Evolutionary conservation across 495 filamentous ascomycete genomes (phyloP).

Genomic region (Neurospora tetraspora): DNA sequence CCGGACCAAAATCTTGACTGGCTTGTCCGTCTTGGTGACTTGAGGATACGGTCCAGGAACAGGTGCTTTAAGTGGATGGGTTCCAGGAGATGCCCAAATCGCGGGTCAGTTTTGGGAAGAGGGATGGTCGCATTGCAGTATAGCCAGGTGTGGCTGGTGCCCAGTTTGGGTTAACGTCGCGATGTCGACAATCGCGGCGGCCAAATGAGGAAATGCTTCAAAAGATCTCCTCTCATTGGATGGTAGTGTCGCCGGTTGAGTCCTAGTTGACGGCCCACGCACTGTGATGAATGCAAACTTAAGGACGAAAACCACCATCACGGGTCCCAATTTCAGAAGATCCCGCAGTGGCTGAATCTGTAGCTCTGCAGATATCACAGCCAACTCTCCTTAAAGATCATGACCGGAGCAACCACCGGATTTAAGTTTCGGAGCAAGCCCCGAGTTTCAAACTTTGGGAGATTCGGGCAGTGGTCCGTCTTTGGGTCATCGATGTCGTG

Average conservation of each 20-base stretch:
- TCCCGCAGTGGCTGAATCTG: background rate
- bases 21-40: background rate
- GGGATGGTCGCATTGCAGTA: background rate
- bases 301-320: background rate
- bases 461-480: background rate
- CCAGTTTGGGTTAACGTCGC: background rate
- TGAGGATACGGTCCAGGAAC: background rate
- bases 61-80: background rate
- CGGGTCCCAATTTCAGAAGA: background rate
- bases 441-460: background rate
- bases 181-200: background rate
- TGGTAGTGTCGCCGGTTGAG: background rate
- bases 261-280: too few relatives aligned
- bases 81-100: background rate
- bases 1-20: background rate
- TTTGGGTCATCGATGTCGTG: background rate
- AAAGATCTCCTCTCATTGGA: background rate
- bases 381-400: background rate
- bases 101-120: background rate
- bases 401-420: background rate
- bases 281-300: background rate
- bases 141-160: background rate
- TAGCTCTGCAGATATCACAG: background rate
- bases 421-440: background rate
- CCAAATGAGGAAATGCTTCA: background rate